Base-by-base conservation (phyloP, 1,284 basidiomycete genomes). In the Termitomyces sp. region DNA sequence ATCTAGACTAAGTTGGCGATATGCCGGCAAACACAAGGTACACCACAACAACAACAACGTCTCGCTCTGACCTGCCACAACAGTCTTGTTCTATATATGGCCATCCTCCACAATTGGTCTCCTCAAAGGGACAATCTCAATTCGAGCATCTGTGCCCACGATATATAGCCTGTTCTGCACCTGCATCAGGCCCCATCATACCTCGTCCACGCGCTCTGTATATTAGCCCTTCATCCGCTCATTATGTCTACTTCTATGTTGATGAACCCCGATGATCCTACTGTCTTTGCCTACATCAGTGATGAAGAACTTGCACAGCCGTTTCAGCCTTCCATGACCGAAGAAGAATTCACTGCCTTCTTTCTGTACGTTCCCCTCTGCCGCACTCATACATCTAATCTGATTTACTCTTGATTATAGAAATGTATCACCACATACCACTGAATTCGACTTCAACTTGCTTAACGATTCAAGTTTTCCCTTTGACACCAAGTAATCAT, bases 261-360 rank as follows among this genome's bases (percentile, higher is more conserved):
- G 15, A 2, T 28, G n/a, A 38, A 28, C n/a, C 34, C 36, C n/a
- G 34, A 52, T 39, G 43, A 38, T n/a, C 17, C 41, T 5, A 50
- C 40, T 8, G 7, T 52, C 31, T 43, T 38, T 30, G 26, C 34
- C 26, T 38, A 19, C 21, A 12, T 46, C 42, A 38, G 12, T 31
- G 51, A 39, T 31, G 51, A 39, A 31, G 43, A 52, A 21, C 51
- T 52, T 10, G 51, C 15, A 15, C 43, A 30, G 5, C 43, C 17
- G 12, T 31, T 52, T 15, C 41, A 33, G 17, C 10, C 39, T 39
- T 15, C 6, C 34, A 30, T 45, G 31, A 52, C 51, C 2, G 43
- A 52, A 10, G 51, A 52, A 38, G 51, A 52, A 38, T 52, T 38
- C 12, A 21, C 45, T 7, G 51, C 51, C 12, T 45, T 52, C 19